phyloP scores from a whole-genome alignment of 441 rosid species.

The Corymbia calophylla region DNA sequence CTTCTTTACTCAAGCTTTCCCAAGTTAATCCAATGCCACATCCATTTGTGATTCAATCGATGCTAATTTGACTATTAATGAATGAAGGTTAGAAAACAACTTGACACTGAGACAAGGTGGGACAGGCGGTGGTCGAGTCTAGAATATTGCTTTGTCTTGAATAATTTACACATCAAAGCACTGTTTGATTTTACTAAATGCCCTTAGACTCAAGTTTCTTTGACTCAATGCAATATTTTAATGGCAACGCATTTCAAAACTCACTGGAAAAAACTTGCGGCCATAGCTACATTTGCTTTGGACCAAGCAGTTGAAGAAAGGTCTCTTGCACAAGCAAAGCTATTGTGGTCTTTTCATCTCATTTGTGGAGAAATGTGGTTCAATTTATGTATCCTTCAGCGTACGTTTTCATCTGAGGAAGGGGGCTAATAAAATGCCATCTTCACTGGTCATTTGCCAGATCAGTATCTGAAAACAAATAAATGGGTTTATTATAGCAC shows the following conservation, averaged over 20 bases:
- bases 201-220: neutral
- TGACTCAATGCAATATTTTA: neutral
- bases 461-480: neutral
- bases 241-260: neutral
- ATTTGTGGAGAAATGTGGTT: neutral
- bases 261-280: neutral
- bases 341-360: neutral
- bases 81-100: neutral
- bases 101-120: neutral
- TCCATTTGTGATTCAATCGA: neutral
- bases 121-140: neutral
- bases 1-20: neutral
- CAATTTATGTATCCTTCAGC: neutral
- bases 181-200: neutral
- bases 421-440: neutral
- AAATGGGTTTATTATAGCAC: neutral
- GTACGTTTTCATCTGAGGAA: neutral
- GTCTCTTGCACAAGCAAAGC: neutral
- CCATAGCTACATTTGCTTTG: neutral
- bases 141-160: neutral
- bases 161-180: neutral
- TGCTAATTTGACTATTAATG: neutral
- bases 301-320: neutral
- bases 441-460: neutral
- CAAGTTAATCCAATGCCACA: neutral